Evolutionary conservation across 495 filamentous ascomycete genomes (phyloP).

Genomic region (Penicillium cataractarum): DNA sequence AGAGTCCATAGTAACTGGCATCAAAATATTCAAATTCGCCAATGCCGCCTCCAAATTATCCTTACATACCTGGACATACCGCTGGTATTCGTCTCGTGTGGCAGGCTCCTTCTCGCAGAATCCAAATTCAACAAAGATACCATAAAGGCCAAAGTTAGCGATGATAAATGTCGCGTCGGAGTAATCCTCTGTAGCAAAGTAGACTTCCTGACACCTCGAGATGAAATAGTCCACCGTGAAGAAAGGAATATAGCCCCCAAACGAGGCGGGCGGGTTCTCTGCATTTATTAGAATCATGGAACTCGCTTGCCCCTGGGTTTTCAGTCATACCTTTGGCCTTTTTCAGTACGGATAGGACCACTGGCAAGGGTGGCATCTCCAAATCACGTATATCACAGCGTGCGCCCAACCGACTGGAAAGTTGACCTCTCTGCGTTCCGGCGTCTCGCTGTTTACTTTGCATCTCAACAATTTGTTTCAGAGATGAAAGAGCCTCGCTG

Average conservation of each 20-base stretch:
- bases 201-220: slow-evolving; percentile 62
- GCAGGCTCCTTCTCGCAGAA: slow-evolving; percentile 33
- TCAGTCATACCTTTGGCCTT: slow-evolving; percentile 47
- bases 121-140: slow-evolving; percentile 57
- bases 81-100: slow-evolving; percentile 38
- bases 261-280: slow-evolving; percentile 31
- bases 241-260: slow-evolving; percentile 42
- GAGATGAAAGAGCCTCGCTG: slow-evolving; percentile 56
- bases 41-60: slow-evolving; percentile 63
- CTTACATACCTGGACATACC: slow-evolving; percentile 50
- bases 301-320: not conserved
- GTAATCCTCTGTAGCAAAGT: slow-evolving; percentile 61
- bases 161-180: slow-evolving; percentile 58
- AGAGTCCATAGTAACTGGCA: slow-evolving; percentile 60
- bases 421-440: slow-evolving; percentile 44
- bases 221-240: slow-evolving; percentile 56
- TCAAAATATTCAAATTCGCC: slow-evolving; percentile 58
- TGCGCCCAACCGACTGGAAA: slow-evolving; percentile 41
- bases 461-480: slow-evolving; percentile 60
- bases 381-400: slow-evolving; percentile 48
- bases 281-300: not conserved
- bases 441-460: slow-evolving; percentile 42
- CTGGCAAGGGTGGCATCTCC: slow-evolving; percentile 56
- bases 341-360: slow-evolving; percentile 55
- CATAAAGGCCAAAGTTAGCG: slow-evolving; percentile 59